A percentile compares a stretch with the other conserved stretches of the same genome.
phyloP scores from a whole-genome alignment of 192 early-diverging fungal genomes.

The Dimargaris xerosporica region DNA sequence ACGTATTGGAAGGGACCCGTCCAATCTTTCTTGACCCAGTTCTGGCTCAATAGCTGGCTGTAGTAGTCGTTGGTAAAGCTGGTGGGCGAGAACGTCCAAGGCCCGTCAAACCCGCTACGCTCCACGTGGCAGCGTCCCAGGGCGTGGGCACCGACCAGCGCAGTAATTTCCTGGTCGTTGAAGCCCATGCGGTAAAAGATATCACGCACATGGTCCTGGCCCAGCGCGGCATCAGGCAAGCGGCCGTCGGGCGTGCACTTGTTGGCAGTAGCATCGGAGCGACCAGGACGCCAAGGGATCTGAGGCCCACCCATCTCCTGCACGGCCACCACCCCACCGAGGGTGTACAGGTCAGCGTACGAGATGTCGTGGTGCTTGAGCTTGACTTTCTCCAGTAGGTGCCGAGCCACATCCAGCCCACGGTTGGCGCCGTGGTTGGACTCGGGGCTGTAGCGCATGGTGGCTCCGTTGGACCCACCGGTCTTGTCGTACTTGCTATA shows the following conservation, averaged over 20 bases:
- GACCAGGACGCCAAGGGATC: constrained; percentile 58
- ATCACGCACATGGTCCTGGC: constrained; percentile 49
- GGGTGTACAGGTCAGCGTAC: constrained; percentile 70
- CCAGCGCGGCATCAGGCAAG: constrained; percentile 56
- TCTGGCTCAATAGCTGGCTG: constrained; percentile 57
- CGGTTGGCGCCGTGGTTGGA: constrained; percentile 54
- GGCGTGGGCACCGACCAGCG: constrained; percentile 61
- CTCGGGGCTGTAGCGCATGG: constrained; percentile 60
- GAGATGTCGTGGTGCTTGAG: constrained; percentile 64
- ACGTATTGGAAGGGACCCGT: constrained; percentile 73
- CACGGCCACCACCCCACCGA: constrained; percentile 60
- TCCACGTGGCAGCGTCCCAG: constrained; percentile 61
- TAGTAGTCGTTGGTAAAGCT: constrained; percentile 82
- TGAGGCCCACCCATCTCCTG: constrained; percentile 68
- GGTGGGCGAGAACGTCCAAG: constrained; percentile 82
- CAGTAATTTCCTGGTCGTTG: constrained; percentile 68
- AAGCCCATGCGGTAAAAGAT: constrained; percentile 76
- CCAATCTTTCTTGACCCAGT: constrained; percentile 74
- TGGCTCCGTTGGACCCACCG: constrained; percentile 61
- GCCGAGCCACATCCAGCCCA: constrained; percentile 55
- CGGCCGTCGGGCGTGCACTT: constrained; percentile 56
- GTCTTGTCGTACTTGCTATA: constrained; percentile 45
- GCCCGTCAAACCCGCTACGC: constrained; percentile 65
- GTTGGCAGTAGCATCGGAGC: constrained; percentile 26
- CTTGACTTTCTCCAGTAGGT: constrained; percentile 59